phyloP scores from a whole-genome alignment of 345 rosid species.

The Corchorus capsularis region DNA sequence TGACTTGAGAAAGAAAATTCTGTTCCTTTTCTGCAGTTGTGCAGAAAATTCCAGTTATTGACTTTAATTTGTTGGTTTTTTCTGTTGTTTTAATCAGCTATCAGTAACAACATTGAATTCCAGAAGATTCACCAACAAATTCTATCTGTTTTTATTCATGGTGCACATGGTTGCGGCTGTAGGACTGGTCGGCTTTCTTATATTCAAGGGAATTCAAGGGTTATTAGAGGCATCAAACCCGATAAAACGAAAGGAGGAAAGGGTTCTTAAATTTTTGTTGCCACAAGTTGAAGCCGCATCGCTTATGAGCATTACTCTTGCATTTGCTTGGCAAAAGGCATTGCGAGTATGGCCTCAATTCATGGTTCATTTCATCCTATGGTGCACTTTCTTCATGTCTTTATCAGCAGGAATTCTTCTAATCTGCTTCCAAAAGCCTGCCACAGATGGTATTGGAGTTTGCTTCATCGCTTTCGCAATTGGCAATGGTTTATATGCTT shows the following conservation, averaged over 20 bases:
- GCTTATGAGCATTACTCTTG: conserved; percentile 75
- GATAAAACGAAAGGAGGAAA: conserved; percentile 56
- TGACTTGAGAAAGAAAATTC: neutral
- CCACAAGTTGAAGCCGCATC: conserved; percentile 96
- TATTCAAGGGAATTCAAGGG: conserved; percentile 89
- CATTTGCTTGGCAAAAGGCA: conserved; percentile 87
- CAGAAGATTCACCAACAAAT: conserved; percentile 78
- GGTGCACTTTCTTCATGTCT: conserved; percentile 75
- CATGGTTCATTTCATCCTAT: conserved; percentile 86
- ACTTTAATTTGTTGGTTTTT: conserved; percentile 9
- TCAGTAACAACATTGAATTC: conserved; percentile 72
- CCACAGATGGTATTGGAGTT: conserved; percentile 86
- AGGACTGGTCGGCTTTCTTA: conserved; percentile 75
- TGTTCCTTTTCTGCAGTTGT: neutral
- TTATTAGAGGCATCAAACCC: conserved; percentile 55
- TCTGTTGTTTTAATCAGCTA: conserved; percentile 37
- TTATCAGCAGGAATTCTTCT: conserved; percentile 87
- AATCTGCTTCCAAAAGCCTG: conserved; percentile 82
- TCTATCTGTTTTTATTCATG: conserved; percentile 63
- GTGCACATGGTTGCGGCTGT: conserved; percentile 65
- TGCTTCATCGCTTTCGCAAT: conserved; percentile 78
- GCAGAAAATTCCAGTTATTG: conserved; percentile 16
- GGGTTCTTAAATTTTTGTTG: conserved; percentile 52
- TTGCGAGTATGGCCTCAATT: conserved; percentile 70
- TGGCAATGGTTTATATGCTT: conserved; percentile 86